Conservation (phyloP, 495 filamentous ascomycete species). For the Penicillium chermesinum region DNA sequence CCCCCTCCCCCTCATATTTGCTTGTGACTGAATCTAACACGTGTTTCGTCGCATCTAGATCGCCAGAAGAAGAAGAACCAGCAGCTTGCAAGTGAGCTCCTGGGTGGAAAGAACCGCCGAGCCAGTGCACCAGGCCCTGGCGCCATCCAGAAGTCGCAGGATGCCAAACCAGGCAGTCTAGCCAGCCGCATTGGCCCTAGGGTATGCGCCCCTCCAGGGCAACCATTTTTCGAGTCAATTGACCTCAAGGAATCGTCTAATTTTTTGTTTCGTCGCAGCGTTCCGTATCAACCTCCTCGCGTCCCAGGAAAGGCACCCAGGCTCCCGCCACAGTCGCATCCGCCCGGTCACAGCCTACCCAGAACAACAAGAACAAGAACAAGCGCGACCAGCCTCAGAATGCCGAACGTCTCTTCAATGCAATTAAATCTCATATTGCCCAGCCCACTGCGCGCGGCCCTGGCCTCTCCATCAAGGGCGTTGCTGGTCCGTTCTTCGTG, state of each 20-base stretch:
- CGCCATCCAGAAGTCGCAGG: constrained; percentile 33
- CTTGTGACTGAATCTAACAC: constrained; percentile 1
- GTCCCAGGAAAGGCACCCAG: constrained; percentile 28
- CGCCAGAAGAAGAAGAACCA: constrained; percentile 67
- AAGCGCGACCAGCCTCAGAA: constrained; percentile 27
- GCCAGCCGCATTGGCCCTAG: constrained; percentile 75
- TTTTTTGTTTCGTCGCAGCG: constrained; percentile 24
- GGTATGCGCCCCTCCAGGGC: constrained; percentile 41
- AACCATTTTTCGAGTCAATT: too few species aligned
- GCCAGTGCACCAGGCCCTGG: constrained; percentile 51
- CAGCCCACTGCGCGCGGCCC: constrained; percentile 26
- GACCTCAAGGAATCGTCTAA: not conserved
- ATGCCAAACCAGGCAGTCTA: constrained; percentile 50
- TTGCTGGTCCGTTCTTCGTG: constrained; percentile 67
- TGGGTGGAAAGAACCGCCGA: constrained; percentile 47
- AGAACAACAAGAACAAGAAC: not conserved
- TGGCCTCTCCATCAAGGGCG: constrained; percentile 76
- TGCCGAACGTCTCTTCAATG: constrained; percentile 32
- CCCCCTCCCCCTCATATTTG: not conserved
- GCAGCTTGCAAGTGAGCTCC: constrained; percentile 64
- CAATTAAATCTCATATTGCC: constrained; percentile 24
- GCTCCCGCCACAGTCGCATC: constrained; percentile 13
- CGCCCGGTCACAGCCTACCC: constrained; percentile 11
- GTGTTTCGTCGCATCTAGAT: constrained; percentile 33
- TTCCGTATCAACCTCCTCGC: constrained; percentile 33